These are phyloP conservation scores for Trichoderma gamsii DNA, from an alignment of 495 filamentous ascomycete genomes.

Conservation along the genomic window DNA sequence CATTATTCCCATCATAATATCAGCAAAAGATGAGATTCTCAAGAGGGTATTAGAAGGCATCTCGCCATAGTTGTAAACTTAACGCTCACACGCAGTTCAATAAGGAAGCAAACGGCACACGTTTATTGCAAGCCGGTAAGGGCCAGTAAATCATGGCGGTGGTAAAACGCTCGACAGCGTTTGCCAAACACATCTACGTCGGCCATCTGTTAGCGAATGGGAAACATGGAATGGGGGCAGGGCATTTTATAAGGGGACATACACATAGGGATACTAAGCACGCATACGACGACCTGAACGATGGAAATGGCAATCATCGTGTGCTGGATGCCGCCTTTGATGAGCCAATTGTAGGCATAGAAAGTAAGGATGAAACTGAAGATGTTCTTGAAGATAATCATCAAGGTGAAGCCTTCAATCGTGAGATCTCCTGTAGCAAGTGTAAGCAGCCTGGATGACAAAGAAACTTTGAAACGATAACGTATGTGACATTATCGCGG, in stretches of 20 bases:
- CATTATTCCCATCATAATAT: neutral
- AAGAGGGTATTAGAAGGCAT: neutral
- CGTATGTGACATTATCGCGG: neutral
- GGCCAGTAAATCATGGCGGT: conserved; percentile 64
- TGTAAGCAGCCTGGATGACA: neutral
- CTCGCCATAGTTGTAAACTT: neutral
- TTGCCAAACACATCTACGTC: conserved; percentile 72
- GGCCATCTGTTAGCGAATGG: conserved; percentile 3
- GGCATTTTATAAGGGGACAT: conserved; percentile 19
- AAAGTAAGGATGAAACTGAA: conserved; percentile 84
- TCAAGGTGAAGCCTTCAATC: conserved; percentile 84
- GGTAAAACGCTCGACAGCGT: conserved; percentile 63
- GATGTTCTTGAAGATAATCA: conserved; percentile 86
- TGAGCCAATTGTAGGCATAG: conserved; percentile 75
- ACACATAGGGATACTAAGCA: conserved; percentile 71
- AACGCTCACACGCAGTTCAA: conserved; percentile 1
- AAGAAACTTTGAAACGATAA: no score
- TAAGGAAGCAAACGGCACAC: neutral
- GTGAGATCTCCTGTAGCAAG: conserved; percentile 60
- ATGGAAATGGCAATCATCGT: conserved; percentile 63
- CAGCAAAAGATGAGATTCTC: no score
- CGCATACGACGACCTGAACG: conserved; percentile 69
- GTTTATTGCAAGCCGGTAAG: conserved; percentile 31
- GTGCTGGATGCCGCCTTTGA: conserved; percentile 47
- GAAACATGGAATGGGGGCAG: neutral